Conservation (phyloP, 768 basidiomycete genomes). For the Phylloporus arenicola region DNA sequence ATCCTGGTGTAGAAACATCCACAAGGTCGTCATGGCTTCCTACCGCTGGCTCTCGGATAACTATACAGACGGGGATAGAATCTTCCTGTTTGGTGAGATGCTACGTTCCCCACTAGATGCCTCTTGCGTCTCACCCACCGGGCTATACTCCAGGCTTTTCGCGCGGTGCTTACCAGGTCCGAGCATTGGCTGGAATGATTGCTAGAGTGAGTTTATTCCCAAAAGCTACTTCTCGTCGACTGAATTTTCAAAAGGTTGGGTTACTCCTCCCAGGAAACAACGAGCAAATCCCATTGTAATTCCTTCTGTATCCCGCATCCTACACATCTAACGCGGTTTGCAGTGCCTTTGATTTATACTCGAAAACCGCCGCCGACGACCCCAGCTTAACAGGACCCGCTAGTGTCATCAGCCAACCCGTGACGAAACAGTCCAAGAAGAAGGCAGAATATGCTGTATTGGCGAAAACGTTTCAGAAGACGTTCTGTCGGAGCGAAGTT, state of each 20-base stretch:
- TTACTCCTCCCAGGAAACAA: slow-evolving; percentile 36
- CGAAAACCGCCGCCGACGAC: slow-evolving; percentile 20
- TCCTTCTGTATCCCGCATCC: not conserved
- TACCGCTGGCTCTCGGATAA: slow-evolving; percentile 40
- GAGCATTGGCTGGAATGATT: slow-evolving; percentile 42
- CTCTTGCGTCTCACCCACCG: slow-evolving; percentile 1
- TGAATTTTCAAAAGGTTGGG: slow-evolving; percentile 32
- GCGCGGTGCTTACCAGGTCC: slow-evolving; percentile 44
- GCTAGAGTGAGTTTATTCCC: slow-evolving; percentile 25
- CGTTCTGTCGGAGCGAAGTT: slow-evolving; percentile 33
- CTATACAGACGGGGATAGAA: slow-evolving; percentile 34
- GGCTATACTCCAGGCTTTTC: slow-evolving; percentile 34
- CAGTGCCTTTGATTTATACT: slow-evolving; percentile 39
- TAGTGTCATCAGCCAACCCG: slow-evolving; percentile 7
- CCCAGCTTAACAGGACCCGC: slow-evolving; percentile 4
- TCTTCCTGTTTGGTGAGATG: slow-evolving; percentile 38
- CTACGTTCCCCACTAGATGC: not conserved
- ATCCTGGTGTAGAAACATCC: slow-evolving; percentile 29
- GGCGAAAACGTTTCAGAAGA: slow-evolving; percentile 28
- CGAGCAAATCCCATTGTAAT: slow-evolving; percentile 39
- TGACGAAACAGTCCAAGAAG: slow-evolving; percentile 8
- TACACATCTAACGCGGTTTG: not conserved
- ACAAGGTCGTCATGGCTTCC: slow-evolving; percentile 30
- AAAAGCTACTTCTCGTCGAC: not conserved
- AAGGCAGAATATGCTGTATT: slow-evolving; percentile 18